Conservation (phyloP, 345 rosid species). For the Clausena lansium region DNA sequence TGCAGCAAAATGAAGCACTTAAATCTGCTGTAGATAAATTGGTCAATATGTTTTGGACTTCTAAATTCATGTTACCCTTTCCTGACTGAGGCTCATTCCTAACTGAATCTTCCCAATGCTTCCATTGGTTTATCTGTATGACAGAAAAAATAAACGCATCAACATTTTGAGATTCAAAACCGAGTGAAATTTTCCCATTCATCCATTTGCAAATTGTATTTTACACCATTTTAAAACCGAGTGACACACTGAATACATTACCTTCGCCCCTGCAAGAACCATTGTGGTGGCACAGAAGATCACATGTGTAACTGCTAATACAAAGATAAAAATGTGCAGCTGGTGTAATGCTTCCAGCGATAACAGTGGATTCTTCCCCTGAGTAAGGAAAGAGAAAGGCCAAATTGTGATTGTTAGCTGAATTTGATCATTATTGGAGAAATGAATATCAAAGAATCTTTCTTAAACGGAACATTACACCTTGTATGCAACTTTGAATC, state of each 20-base stretch:
- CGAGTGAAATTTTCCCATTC: neutral
- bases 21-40: neutral
- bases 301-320: constrained; percentile 76
- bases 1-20: constrained; percentile 4
- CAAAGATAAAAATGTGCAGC: constrained; percentile 86
- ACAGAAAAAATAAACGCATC: neutral
- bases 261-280: constrained; percentile 81
- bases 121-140: constrained; percentile 76
- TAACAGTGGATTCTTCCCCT: constrained; percentile 67
- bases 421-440: neutral
- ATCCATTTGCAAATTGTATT: neutral
- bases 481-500: neutral
- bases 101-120: constrained; percentile 57
- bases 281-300: constrained; percentile 72
- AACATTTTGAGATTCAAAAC: neutral
- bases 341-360: constrained; percentile 82
- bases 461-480: neutral
- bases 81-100: neutral
- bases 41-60: neutral
- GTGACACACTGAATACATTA: constrained; percentile 26
- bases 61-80: constrained; percentile 16
- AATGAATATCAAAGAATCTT: neutral
- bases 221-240: no score
- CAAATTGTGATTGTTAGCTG: constrained; percentile 4
- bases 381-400: constrained; percentile 12